Percentiles rank a stretch among this genome's conserved stretches.
These are phyloP conservation scores for Populus tomentosa DNA, from an alignment of 441 rosid species.

Conservation along the genomic window DNA sequence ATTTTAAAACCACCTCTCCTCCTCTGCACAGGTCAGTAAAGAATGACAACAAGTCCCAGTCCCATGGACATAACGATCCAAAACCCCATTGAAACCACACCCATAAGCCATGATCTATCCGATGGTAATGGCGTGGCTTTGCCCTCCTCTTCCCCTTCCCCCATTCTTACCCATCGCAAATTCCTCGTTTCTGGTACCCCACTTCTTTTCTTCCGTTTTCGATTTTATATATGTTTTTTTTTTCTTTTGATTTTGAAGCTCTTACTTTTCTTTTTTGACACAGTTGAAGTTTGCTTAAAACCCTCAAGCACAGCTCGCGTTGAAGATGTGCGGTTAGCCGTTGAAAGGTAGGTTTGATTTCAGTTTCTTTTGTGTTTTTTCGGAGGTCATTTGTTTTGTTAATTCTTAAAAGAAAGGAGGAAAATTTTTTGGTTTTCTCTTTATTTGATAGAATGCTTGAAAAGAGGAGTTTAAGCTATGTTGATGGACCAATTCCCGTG, in stretches of 20 bases:
- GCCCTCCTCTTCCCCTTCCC: constrained; percentile 25
- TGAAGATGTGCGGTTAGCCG: constrained; percentile 58
- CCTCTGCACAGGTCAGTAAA: background rate
- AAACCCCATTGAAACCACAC: constrained; percentile 15
- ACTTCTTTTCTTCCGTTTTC: background rate
- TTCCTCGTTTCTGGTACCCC: constrained; percentile 61
- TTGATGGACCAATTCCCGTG: constrained; percentile 71
- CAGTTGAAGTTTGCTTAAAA: constrained; percentile 91
- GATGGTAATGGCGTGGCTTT: constrained; percentile 28
- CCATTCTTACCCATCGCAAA: constrained; percentile 35
- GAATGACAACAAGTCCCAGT: constrained; percentile 28
- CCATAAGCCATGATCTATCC: constrained; percentile 7
- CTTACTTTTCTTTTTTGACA: background rate
- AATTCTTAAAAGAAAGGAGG: background rate
- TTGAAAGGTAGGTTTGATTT: constrained; percentile 48
- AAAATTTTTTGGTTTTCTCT: background rate
- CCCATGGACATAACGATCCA: constrained; percentile 67
- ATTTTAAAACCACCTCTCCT: no score
- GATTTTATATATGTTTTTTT: background rate
- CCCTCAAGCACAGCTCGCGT: constrained; percentile 78
- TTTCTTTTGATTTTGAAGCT: background rate
- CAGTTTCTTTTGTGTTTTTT: background rate
- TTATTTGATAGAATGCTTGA: constrained; percentile 70
- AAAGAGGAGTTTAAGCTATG: constrained; percentile 77
- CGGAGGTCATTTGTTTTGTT: no score